Conservation (phyloP, 1,284 basidiomycete genomes). For the Microbotryum scabiosae region DNA sequence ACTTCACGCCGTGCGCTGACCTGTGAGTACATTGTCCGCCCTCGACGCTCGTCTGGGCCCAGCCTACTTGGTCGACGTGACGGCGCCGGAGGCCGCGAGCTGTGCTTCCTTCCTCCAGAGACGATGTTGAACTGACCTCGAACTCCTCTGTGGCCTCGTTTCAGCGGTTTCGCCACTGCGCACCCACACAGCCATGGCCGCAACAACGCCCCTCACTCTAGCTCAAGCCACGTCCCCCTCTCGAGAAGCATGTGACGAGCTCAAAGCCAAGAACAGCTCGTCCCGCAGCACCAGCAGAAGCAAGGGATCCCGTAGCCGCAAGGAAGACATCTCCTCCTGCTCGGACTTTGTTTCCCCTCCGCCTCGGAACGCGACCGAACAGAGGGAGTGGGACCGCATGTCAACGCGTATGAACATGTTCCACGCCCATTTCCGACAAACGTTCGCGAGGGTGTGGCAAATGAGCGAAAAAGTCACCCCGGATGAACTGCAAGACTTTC, state of each 20-base stretch:
- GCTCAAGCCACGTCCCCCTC: constrained; percentile 13
- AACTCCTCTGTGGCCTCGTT: too few species aligned
- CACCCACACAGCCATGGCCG: too few species aligned
- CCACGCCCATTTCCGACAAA: constrained; percentile 19
- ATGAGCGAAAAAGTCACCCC: neutral
- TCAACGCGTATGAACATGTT: constrained; percentile 10
- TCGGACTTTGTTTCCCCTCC: constrained; percentile 15
- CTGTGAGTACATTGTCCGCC: too few species aligned
- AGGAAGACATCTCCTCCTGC: neutral
- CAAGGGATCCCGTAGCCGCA: neutral
- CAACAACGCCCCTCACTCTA: constrained; percentile 3
- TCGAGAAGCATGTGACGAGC: neutral
- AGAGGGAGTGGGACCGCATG: constrained; percentile 21
- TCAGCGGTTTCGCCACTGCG: too few species aligned
- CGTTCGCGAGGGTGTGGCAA: constrained; percentile 18
- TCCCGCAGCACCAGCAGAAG: neutral
- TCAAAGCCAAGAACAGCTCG: neutral
- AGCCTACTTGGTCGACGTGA: too few species aligned
- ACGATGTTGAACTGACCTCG: too few species aligned
- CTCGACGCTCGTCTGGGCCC: too few species aligned
- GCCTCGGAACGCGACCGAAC: constrained; percentile 20
- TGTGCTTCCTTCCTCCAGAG: too few species aligned
- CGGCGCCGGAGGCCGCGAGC: too few species aligned
- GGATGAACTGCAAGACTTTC: constrained; percentile 10
- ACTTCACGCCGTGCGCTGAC: too few species aligned